phyloP scores from a whole-genome alignment of 2,329 filamentous ascomycete genomes.

The Penicillium sp. region DNA sequence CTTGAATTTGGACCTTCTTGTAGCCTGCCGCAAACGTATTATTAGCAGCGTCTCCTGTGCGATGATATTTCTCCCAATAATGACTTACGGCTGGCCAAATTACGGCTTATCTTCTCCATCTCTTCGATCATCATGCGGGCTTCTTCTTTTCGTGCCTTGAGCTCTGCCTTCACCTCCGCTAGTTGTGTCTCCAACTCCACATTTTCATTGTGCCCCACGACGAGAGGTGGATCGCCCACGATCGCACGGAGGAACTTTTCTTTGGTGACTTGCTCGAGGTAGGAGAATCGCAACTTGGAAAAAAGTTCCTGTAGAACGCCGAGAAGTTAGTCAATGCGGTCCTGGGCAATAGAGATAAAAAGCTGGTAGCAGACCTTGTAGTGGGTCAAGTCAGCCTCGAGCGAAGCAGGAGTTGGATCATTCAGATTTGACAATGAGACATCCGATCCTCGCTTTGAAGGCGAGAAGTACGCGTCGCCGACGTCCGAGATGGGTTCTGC shows the following conservation, averaged over 20 bases:
- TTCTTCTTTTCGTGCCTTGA: conserved; percentile 78
- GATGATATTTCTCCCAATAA: neutral
- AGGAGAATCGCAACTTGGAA: conserved; percentile 92
- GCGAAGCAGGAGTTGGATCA: conserved; percentile 69
- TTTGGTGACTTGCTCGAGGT: conserved; percentile 97
- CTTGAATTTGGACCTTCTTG: conserved; percentile 55
- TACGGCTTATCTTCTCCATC: conserved; percentile 68
- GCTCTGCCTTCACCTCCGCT: conserved; percentile 67
- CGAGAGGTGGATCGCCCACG: conserved; percentile 82
- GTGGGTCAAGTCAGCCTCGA: conserved; percentile 81
- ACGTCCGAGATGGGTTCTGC: conserved; percentile 66
- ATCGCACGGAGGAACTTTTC: conserved; percentile 95
- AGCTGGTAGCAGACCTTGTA: conserved; percentile 61
- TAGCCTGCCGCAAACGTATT: conserved; percentile 44
- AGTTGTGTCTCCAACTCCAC: conserved; percentile 71
- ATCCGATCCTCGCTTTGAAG: conserved; percentile 66
- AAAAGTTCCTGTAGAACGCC: conserved; percentile 69
- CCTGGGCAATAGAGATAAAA: neutral
- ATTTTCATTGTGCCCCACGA: conserved; percentile 82
- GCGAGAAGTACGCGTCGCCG: conserved; percentile 27
- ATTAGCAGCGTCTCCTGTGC: neutral
- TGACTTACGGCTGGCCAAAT: conserved; percentile 58
- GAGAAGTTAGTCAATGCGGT: conserved; percentile 1
- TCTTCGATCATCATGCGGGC: conserved; percentile 71
- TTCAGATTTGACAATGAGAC: conserved; percentile 69